Base-by-base conservation (phyloP, 257 asterid species). In the Solanum pennellii region DNA sequence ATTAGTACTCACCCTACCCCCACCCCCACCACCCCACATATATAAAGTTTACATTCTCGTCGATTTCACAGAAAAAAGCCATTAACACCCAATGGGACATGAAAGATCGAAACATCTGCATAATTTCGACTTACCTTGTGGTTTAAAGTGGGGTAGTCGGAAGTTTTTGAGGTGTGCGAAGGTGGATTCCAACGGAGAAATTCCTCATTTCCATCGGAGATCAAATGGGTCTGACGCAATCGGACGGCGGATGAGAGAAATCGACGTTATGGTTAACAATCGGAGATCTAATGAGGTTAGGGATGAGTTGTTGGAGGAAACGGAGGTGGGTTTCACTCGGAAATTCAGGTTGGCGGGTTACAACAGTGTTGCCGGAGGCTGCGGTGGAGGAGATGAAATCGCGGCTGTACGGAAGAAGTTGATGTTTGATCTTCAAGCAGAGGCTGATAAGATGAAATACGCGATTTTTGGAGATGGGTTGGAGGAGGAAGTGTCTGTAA, bases 381-480 rank as follows among this genome's bases (percentile, higher is more conserved):
- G 37, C 1, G 74, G 39, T 7, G 90, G 39, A 15, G 90, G 83
- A 2, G 90, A 76, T 21, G 97, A 92, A 72, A 92, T 94, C 86
- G 93, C 94, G 4, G 93, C 93, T 25, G 90, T 90, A 23, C 80
- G 97, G 35, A 90, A 89, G 93, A 93, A 93, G 89, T 89, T 93
- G 52, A 92, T 93, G 91, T 60, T 90, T 92, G 98, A 94, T 92
- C 92, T 94, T 88, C 96, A 93, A 90, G 87, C 91, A 89, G 96
- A 92, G 88, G 95, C 94, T 84, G 94, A 92, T 44, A 89, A 90
- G 86, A 92, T 94, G 93, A 94, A 92, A 79, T 89, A 90, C 88
- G 91, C 91, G 90, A 91, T 92, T 79, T 92, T 93, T 39, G 65
- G 90, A 91, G 93, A 91, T 65, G 92, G 91, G 12, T 90, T 89